A percentile compares a stretch with the other conserved stretches of the same genome.
These are phyloP conservation scores for Epichloe sylvatica DNA, from an alignment of 2,329 filamentous ascomycete species.

Conservation along the genomic window DNA sequence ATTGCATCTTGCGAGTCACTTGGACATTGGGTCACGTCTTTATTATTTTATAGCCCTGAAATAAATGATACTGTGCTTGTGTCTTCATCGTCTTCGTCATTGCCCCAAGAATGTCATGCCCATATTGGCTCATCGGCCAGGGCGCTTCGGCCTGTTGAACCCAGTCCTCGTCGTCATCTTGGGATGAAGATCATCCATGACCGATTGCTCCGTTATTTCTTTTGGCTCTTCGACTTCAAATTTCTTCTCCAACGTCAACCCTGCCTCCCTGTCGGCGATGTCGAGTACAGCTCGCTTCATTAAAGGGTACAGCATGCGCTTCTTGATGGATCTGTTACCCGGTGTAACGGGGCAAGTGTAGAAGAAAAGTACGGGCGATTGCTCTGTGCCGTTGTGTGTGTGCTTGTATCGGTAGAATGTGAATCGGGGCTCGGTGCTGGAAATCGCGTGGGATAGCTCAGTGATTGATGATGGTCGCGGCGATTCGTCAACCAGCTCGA, in stretches of 20 bases:
- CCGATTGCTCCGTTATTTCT: constrained; percentile 54
- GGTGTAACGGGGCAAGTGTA: constrained; percentile 63
- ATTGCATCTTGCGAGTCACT: background rate
- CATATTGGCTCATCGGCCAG: constrained; percentile 42
- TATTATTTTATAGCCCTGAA: background rate
- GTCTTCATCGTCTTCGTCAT: background rate
- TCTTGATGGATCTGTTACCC: constrained; percentile 57
- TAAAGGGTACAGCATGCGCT: constrained; percentile 70
- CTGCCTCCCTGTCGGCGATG: constrained; percentile 52
- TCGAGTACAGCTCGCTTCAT: constrained; percentile 53
- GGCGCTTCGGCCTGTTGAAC: constrained; percentile 68
- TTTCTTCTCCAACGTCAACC: constrained; percentile 54
- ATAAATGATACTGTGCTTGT: background rate
- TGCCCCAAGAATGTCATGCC: background rate
- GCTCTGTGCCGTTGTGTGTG: constrained; percentile 36
- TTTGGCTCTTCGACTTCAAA: constrained; percentile 53
- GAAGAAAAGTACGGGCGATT: constrained; percentile 58
- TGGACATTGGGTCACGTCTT: background rate
- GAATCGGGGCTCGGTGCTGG: constrained; percentile 56
- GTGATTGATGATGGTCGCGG: constrained; percentile 39
- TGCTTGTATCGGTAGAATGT: constrained; percentile 60
- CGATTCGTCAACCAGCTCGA: constrained; percentile 48
- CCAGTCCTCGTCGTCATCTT: constrained; percentile 50
- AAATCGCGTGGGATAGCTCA: constrained; percentile 47
- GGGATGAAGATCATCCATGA: constrained; percentile 55